These are phyloP conservation scores for Solanum neorickii DNA, from an alignment of 257 asterid species.

Conservation along the genomic window DNA sequence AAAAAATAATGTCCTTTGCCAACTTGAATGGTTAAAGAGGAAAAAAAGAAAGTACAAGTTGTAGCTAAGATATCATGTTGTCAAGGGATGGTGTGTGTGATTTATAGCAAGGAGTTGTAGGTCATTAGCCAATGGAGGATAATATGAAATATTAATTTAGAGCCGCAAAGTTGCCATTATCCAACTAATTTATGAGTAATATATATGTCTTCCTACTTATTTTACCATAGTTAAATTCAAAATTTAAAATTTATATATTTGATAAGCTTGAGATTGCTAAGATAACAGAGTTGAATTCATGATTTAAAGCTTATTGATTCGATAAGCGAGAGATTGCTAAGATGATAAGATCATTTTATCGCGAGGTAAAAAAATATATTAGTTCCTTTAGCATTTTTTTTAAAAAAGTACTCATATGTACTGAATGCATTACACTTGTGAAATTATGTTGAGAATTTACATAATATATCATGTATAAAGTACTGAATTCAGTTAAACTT, in stretches of 20 bases:
- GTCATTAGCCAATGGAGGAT: conserved; percentile 21
- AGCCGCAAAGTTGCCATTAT: background rate
- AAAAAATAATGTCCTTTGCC: background rate
- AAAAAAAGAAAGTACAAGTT: background rate
- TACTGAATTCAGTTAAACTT: background rate
- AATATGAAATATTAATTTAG: conserved; percentile 2
- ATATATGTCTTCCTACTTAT: background rate
- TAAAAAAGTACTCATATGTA: background rate
- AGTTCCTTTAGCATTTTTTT: background rate
- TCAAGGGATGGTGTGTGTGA: background rate
- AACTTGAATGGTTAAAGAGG: background rate
- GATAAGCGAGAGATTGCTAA: accelerated
- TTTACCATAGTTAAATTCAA: accelerated
- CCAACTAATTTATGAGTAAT: background rate
- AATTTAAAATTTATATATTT: too few relatives aligned
- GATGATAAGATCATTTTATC: accelerated
- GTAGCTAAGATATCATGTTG: background rate
- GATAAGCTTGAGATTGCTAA: too few relatives aligned
- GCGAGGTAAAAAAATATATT: background rate
- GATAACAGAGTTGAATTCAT: background rate
- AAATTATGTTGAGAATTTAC: background rate
- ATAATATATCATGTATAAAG: background rate
- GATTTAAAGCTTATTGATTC: background rate
- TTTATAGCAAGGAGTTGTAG: background rate
- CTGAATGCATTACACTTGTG: background rate